Conservation (phyloP, 306 rosid genomes). For the Neltuma alba region DNA sequence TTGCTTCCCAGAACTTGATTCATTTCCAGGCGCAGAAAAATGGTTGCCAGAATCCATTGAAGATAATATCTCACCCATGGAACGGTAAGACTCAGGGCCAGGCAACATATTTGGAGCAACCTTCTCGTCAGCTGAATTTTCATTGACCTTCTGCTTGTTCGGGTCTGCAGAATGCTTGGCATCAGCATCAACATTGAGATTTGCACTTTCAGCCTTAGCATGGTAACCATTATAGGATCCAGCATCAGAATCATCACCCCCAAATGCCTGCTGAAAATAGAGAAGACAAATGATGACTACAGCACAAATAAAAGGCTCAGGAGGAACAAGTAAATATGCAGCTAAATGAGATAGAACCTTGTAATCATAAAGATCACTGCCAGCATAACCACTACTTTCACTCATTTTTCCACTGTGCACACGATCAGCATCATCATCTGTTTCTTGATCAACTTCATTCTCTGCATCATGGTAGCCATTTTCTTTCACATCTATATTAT, state of each 20-base stretch:
- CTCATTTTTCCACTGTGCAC: constrained; percentile 93
- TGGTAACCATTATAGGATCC: constrained; percentile 80
- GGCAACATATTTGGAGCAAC: constrained; percentile 63
- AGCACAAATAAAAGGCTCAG: neutral
- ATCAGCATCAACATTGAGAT: constrained; percentile 50
- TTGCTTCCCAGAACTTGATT: constrained; percentile 68
- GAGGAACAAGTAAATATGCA: constrained; percentile 22
- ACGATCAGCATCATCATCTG: constrained; percentile 91
- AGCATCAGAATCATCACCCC: constrained; percentile 80
- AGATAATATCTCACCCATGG: constrained; percentile 91
- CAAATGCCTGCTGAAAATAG: constrained; percentile 57
- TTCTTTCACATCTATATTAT: constrained; percentile 75
- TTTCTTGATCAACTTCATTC: constrained; percentile 90
- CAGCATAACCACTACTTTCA: constrained; percentile 98
- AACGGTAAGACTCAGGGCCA: constrained; percentile 68
- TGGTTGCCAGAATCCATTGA: constrained; percentile 76
- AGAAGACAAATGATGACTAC: neutral
- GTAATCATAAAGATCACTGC: constrained; percentile 95
- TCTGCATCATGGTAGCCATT: constrained; percentile 95
- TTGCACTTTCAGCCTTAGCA: constrained; percentile 58
- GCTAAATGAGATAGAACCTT: constrained; percentile 59
- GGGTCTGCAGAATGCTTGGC: constrained; percentile 58
- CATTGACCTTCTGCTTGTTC: constrained; percentile 56
- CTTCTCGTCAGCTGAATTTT: constrained; percentile 54
- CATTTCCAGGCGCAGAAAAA: constrained; percentile 52